Percentiles rank a stretch among this genome's conserved stretches.
These are phyloP conservation scores for Euphorbia corollata DNA, from an alignment of 441 rosid species.

Conservation along the genomic window DNA sequence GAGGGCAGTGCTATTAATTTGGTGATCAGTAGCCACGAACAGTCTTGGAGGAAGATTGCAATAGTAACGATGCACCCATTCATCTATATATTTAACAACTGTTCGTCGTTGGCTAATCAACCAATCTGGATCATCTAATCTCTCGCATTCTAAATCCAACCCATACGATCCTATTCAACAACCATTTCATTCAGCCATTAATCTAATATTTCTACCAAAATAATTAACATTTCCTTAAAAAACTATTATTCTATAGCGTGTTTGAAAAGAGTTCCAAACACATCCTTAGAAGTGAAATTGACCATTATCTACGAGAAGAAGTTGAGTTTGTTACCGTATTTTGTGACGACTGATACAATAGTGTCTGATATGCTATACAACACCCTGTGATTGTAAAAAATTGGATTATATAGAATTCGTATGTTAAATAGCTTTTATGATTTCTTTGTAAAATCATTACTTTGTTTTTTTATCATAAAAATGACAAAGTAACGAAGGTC, in stretches of 20 bases:
- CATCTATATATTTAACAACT: constrained; percentile 39
- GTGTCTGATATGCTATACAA: constrained; percentile 52
- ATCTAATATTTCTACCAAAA: not conserved
- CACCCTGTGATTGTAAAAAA: constrained; percentile 30
- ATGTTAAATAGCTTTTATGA: no score
- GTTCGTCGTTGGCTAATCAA: constrained; percentile 38
- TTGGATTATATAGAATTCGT: no score
- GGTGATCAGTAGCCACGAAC: not conserved
- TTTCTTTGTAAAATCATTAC: no score
- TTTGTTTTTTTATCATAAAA: no score
- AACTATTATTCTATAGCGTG: no score
- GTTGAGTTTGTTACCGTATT: constrained; percentile 27
- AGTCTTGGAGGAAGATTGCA: constrained; percentile 25
- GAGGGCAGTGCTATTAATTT: not conserved
- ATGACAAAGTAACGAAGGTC: no score
- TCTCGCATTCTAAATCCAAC: constrained; percentile 34
- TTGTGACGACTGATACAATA: constrained; percentile 38
- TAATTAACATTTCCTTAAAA: not conserved
- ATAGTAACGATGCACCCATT: constrained; percentile 47
- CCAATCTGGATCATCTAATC: constrained; percentile 50
- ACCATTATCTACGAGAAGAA: no score
- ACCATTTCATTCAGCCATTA: not conserved
- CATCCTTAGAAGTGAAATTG: no score
- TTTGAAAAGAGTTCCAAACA: no score
- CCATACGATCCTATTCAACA: constrained; percentile 46